Evolutionary conservation across 306 rosid genomes (phyloP).

Genomic region (Geum urbanum): DNA sequence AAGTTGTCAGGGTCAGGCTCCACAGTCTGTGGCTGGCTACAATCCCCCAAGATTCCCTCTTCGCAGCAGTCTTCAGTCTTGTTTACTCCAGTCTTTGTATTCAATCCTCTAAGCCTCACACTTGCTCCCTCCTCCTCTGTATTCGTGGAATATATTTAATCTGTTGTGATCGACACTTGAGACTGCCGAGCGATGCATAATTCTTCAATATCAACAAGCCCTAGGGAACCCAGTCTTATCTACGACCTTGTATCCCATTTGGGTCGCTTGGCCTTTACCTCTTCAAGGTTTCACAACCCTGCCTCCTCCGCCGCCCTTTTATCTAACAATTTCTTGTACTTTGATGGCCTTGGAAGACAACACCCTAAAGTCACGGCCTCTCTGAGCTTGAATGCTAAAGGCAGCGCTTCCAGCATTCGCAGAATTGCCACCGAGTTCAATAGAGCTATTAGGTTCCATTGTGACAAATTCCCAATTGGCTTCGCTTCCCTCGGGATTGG

Average conservation of each 20-base stretch:
- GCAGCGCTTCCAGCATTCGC: slow-evolving; percentile 31
- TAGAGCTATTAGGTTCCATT: slow-evolving; percentile 55
- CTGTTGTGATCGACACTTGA: no score
- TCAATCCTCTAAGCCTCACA: no score
- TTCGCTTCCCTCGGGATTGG: slow-evolving; percentile 61
- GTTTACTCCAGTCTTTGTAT: no score
- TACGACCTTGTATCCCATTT: slow-evolving; percentile 53
- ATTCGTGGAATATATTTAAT: no score
- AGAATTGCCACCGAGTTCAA: slow-evolving; percentile 54
- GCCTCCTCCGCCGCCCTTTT: slow-evolving; percentile 33
- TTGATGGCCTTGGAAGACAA: slow-evolving; percentile 26
- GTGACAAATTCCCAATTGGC: slow-evolving; percentile 63
- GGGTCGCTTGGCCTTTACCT: slow-evolving; percentile 46
- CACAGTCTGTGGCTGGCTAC: no score
- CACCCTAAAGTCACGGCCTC: slow-evolving; percentile 37
- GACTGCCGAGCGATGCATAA: slow-evolving; percentile 39
- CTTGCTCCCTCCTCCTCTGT: no score
- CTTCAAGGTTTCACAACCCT: slow-evolving; percentile 30
- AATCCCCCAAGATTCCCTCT: no score
- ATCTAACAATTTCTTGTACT: slow-evolving; percentile 40
- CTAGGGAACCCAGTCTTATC: slow-evolving; percentile 37
- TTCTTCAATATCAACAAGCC: slow-evolving; percentile 35
- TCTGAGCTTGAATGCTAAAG: slow-evolving; percentile 32
- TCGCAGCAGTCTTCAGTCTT: no score
- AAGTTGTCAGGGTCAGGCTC: no score